Conservation (phyloP, 2,329 filamentous ascomycete genomes). For the Hortaea werneckii region DNA sequence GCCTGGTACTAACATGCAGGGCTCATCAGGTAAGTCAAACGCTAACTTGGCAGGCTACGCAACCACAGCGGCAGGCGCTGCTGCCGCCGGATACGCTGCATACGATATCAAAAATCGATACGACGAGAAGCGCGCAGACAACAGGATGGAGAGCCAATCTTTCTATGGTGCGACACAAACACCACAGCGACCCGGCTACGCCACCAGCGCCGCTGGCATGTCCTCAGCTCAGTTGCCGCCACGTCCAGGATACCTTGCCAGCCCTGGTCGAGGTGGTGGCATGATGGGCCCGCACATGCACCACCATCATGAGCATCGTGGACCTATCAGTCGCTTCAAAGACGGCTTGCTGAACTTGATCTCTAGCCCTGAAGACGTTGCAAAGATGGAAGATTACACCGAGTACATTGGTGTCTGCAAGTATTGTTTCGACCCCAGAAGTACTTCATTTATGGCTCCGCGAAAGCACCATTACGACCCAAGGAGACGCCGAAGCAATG, state of each 20-base stretch:
- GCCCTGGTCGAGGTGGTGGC: neutral
- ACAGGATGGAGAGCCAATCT: constrained; percentile 5
- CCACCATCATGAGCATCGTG: constrained; percentile 40
- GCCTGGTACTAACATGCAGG: neutral
- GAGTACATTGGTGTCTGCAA: constrained; percentile 57
- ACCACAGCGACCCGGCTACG: neutral
- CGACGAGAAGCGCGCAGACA: constrained; percentile 18
- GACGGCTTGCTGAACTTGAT: constrained; percentile 39
- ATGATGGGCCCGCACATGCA: neutral
- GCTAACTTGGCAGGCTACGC: constrained; percentile 36
- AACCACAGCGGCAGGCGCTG: constrained; percentile 28
- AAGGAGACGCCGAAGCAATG: constrained; percentile 16
- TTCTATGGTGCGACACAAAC: constrained; percentile 4
- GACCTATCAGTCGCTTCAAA: constrained; percentile 50
- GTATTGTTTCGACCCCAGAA: constrained; percentile 53
- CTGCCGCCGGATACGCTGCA: constrained; percentile 30
- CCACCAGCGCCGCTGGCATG: neutral
- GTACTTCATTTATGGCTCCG: constrained; percentile 46
- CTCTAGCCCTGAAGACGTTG: constrained; percentile 46
- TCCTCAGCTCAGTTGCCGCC: neutral
- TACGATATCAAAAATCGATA: constrained; percentile 34
- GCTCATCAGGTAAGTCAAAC: constrained; percentile 34
- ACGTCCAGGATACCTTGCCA: neutral
- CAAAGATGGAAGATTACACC: constrained; percentile 57
- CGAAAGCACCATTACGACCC: constrained; percentile 47